These are phyloP conservation scores for Marchantia paleacea DNA, from an alignment of 225 moss, liverwort and hornwort species.

Conservation along the genomic window DNA sequence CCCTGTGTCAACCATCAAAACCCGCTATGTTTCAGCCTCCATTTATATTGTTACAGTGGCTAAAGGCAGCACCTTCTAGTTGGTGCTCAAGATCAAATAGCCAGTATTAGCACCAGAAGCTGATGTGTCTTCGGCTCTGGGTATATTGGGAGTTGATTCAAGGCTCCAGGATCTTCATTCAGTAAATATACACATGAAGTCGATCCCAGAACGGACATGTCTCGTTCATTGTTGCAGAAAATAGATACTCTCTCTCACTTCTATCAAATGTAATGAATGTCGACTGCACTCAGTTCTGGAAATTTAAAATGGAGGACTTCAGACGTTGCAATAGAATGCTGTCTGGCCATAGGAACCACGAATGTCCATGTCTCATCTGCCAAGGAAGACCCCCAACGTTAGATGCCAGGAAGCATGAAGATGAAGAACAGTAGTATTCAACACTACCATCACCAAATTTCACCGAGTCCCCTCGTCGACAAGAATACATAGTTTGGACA, in stretches of 20 bases:
- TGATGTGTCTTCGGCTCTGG: conserved; percentile 4
- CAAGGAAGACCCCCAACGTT: no score
- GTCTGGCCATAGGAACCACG: no score
- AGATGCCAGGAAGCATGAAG: no score
- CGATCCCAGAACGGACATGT: not conserved
- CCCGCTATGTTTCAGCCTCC: conserved; percentile 1
- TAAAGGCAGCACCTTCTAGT: not conserved
- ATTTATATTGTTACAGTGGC: not conserved
- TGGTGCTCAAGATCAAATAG: not conserved
- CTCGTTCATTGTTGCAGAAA: not conserved
- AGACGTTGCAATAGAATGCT: no score
- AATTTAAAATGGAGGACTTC: no score
- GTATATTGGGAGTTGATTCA: not conserved
- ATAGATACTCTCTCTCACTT: not conserved
- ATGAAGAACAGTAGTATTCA: no score
- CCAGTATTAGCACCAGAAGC: conserved; percentile 1
- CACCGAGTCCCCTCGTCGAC: no score
- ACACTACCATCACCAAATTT: no score
- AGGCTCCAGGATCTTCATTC: not conserved
- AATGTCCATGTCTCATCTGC: no score
- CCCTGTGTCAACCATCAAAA: not conserved
- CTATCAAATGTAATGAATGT: no score
- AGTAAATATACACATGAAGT: not conserved
- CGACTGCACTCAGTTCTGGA: no score
- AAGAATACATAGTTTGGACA: no score